phyloP scores from a whole-genome alignment of 768 basidiomycete species.

The Leccinum ochraceum region DNA sequence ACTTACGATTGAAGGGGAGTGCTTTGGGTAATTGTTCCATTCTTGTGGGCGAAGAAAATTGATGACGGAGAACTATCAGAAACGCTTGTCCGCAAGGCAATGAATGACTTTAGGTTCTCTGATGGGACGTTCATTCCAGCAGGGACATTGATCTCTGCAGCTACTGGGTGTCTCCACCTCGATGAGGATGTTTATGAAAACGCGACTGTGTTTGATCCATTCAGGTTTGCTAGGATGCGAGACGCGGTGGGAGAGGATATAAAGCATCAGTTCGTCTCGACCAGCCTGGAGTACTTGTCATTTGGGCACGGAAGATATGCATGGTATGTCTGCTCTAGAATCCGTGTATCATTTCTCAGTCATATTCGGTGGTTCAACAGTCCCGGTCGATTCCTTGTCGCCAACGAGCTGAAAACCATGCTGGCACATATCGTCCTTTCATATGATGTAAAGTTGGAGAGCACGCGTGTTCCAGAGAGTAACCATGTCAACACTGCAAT shows the following conservation, averaged over 20 bases:
- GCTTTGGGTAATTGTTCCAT: background rate
- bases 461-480: background rate
- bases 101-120: constrained; percentile 36
- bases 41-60: background rate
- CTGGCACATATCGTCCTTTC: background rate
- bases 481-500: background rate
- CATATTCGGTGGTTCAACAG: background rate
- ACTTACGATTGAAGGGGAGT: background rate
- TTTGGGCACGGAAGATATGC: background rate
- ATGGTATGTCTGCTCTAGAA: constrained; percentile 10
- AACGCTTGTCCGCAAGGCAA: constrained; percentile 33
- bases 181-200: constrained; percentile 31
- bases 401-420: background rate
- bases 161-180: constrained; percentile 27
- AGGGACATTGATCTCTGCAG: constrained; percentile 25
- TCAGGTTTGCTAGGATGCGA: constrained; percentile 45
- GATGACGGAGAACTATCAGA: constrained; percentile 17
- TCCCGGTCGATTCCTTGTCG: constrained; percentile 15
- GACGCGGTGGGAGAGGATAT: constrained; percentile 34
- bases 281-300: background rate
- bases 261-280: background rate
- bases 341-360: background rate
- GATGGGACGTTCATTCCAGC: constrained; percentile 31
- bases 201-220: constrained; percentile 43
- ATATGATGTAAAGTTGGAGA: background rate